Evolutionary conservation across 805 yeast genomes (phyloP).

Genomic region (Cyberlindnera mycetangii): DNA sequence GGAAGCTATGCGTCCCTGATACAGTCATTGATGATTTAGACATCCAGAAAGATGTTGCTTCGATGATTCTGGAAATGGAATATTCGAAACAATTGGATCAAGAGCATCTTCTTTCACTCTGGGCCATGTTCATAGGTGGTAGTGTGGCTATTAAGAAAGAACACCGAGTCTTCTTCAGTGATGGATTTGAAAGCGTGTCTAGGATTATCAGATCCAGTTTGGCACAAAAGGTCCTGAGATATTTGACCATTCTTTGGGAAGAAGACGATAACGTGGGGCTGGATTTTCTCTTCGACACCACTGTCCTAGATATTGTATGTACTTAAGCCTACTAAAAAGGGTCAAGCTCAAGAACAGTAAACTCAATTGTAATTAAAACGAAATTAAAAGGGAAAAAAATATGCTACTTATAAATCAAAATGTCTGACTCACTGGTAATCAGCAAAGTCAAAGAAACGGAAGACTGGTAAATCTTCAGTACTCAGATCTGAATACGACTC

Average conservation of each 20-base stretch:
- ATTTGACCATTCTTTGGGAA: slow-evolving; percentile 25
- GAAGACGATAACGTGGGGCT: slow-evolving; percentile 23
- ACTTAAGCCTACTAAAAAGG: too few relatives aligned
- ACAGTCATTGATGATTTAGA: slow-evolving; percentile 12
- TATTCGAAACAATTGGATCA: slow-evolving; percentile 9
- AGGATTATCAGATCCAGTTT: slow-evolving; percentile 19
- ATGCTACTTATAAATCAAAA: not conserved
- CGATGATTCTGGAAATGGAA: slow-evolving; percentile 13
- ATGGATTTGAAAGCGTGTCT: slow-evolving; percentile 16
- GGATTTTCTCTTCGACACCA: slow-evolving; percentile 27
- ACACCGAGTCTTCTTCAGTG: slow-evolving; percentile 15
- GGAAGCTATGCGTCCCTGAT: slow-evolving; percentile 15
- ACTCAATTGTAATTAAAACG: too few relatives aligned
- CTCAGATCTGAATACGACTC: slow-evolving; percentile 19
- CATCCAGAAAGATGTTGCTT: slow-evolving; percentile 14
- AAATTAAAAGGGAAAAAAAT: too few relatives aligned
- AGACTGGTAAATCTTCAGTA: slow-evolving; percentile 35
- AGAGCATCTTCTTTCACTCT: slow-evolving; percentile 17
- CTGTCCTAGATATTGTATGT: slow-evolving; percentile 26
- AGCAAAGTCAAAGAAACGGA: slow-evolving; percentile 28
- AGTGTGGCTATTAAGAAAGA: slow-evolving; percentile 15
- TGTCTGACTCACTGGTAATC: slow-evolving; percentile 11
- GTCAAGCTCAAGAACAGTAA: too few relatives aligned
- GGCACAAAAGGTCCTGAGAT: slow-evolving; percentile 23
- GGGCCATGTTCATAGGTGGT: slow-evolving; percentile 27